A percentile compares a stretch with the other conserved stretches of the same genome.
These are phyloP conservation scores for Solanum lignicaule DNA, from an alignment of 257 asterid species.

Conservation along the genomic window DNA sequence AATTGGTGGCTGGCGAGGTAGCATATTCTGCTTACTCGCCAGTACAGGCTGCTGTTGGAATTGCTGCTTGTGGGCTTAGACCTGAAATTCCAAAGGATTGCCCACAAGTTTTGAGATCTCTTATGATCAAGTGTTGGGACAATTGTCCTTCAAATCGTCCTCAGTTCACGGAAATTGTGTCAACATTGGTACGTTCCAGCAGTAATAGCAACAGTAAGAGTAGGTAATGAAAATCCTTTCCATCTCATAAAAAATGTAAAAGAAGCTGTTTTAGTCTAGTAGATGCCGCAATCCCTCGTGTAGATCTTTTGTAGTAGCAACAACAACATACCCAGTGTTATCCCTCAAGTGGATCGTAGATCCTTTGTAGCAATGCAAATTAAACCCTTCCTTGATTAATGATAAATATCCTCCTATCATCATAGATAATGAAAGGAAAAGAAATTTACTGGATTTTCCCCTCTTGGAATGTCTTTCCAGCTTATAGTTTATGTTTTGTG, in stretches of 20 bases:
- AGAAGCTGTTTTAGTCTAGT: conserved; percentile 2
- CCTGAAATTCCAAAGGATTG: conserved; percentile 88
- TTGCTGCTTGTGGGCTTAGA: conserved; percentile 97
- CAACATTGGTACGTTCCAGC: conserved; percentile 39
- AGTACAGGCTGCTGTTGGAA: conserved; percentile 97
- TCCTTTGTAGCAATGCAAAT: background rate
- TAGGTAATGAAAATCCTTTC: conserved; percentile 31
- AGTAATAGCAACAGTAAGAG: conserved; percentile 16
- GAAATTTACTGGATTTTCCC: background rate
- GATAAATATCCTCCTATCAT: background rate
- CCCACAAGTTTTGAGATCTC: conserved; percentile 54
- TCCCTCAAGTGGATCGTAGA: background rate
- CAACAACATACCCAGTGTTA: background rate
- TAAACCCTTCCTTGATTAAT: background rate
- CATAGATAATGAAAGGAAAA: background rate
- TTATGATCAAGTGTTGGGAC: conserved; percentile 93
- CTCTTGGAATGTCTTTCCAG: background rate
- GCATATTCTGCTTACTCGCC: conserved; percentile 97
- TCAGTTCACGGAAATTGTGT: conserved; percentile 61
- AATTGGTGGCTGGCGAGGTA: conserved; percentile 74
- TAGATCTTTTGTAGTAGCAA: background rate
- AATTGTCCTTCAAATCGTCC: conserved; percentile 80
- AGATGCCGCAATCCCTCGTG: conserved; percentile 4
- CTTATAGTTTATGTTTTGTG: background rate
- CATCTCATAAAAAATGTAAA: background rate